Conservation (phyloP, 2,329 filamentous ascomycete species). For the Aspergillus phoenicis region DNA sequence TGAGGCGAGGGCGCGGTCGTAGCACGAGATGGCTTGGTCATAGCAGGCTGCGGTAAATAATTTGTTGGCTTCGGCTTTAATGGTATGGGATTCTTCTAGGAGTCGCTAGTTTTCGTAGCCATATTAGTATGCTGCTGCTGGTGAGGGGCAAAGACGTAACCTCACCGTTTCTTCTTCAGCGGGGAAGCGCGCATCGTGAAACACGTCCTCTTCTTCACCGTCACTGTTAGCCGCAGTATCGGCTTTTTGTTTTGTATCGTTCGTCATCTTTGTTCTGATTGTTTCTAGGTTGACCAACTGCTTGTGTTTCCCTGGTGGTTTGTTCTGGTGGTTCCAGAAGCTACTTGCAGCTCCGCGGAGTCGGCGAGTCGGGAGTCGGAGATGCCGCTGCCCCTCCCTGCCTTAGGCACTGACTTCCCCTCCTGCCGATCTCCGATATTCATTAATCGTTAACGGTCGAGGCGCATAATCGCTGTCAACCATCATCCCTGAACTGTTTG, state of each 20-base stretch:
- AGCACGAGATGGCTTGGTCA: conserved; percentile 76
- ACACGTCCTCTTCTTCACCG: conserved; percentile 43
- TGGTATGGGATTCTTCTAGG: conserved; percentile 68
- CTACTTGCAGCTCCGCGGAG: not conserved
- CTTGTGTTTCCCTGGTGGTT: too few species aligned
- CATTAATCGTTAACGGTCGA: not conserved
- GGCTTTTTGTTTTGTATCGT: not conserved
- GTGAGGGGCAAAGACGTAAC: conserved; percentile 3
- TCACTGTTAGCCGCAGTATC: conserved; percentile 27
- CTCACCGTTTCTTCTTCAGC: conserved; percentile 51
- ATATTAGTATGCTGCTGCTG: conserved; percentile 11
- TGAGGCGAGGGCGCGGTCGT: conserved; percentile 75
- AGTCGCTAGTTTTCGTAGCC: conserved; percentile 55
- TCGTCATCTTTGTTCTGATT: conserved; percentile 29
- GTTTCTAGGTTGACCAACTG: not conserved
- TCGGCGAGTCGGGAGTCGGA: conserved; percentile 11
- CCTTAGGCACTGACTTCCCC: conserved; percentile 5
- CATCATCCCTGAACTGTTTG: not conserved
- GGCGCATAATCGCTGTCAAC: not conserved
- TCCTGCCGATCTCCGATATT: conserved; percentile 3
- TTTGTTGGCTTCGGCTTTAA: conserved; percentile 75
- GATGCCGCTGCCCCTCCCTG: not conserved
- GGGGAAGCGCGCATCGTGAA: conserved; percentile 49
- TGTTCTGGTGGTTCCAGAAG: not conserved
- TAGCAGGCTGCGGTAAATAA: conserved; percentile 75